Conservation (phyloP, 805 yeast species). For the Grigorovia humatica region DNA sequence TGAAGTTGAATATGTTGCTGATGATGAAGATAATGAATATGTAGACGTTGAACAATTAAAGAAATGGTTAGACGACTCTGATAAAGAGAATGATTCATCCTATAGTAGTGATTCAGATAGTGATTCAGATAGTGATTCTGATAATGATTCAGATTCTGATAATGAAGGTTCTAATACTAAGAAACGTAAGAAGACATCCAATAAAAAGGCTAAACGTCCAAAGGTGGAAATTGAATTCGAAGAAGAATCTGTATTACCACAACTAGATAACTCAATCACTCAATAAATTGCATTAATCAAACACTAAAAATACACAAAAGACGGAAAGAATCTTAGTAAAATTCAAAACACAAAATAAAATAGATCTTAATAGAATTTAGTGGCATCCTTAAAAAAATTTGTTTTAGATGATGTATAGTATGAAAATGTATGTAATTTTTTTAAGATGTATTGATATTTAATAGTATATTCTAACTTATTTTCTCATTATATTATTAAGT, state of each 20-base stretch:
- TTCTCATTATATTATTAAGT: background rate
- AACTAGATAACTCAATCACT: background rate
- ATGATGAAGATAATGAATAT: slow-evolving; percentile 77
- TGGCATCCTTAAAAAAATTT: background rate
- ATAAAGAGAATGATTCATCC: slow-evolving; percentile 20
- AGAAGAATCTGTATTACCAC: slow-evolving; percentile 41
- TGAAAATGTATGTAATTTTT: background rate
- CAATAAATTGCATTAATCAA: background rate
- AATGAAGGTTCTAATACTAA: slow-evolving; percentile 31
- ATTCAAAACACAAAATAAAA: no score
- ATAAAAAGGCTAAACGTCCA: slow-evolving; percentile 46
- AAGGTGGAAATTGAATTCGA: slow-evolving; percentile 80
- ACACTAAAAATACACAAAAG: background rate
- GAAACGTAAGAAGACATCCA: slow-evolving; percentile 29
- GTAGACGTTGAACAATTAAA: slow-evolving; percentile 91
- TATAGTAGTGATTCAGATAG: slow-evolving; percentile 24
- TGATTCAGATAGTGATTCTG: slow-evolving; percentile 11
- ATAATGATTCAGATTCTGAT: slow-evolving; percentile 28
- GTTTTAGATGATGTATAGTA: background rate
- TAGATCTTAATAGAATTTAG: background rate
- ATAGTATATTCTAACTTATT: background rate
- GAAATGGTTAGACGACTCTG: slow-evolving; percentile 66
- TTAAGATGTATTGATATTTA: background rate
- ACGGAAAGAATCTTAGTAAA: background rate
- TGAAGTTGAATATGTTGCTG: slow-evolving; percentile 82